These are phyloP conservation scores for Aspergillus latus DNA, from an alignment of 2,329 filamentous ascomycete species.

Conservation along the genomic window DNA sequence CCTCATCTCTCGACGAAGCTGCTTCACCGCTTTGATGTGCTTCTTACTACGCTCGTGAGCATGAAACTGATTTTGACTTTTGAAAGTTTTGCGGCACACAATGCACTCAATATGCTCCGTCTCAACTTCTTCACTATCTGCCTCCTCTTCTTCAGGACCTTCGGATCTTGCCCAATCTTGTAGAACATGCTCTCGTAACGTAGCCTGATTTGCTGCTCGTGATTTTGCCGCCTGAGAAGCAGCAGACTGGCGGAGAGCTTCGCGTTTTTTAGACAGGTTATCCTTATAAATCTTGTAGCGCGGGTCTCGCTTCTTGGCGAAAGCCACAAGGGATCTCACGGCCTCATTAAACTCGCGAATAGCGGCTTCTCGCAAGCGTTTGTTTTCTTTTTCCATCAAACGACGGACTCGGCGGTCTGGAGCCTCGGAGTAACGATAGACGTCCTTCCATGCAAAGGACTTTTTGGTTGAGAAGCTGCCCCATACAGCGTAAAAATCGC, in stretches of 20 bases:
- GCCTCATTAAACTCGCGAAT: conserved; percentile 89
- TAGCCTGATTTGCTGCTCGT: conserved; percentile 76
- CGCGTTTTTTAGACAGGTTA: conserved; percentile 77
- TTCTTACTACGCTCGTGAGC: conserved; percentile 97
- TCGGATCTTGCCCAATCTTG: conserved; percentile 73
- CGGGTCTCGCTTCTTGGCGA: conserved; percentile 88
- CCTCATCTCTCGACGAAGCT: conserved; percentile 78
- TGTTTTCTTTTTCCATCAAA: conserved; percentile 94
- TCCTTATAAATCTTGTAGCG: conserved; percentile 76
- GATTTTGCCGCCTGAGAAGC: conserved; percentile 81
- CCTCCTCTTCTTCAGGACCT: conserved; percentile 51
- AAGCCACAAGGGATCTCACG: conserved; percentile 79
- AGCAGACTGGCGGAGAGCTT: conserved; percentile 72
- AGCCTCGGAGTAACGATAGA: conserved; percentile 78
- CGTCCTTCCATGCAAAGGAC: conserved; percentile 85
- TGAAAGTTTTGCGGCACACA: conserved; percentile 67
- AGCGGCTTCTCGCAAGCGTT: conserved; percentile 75
- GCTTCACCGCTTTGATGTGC: conserved; percentile 80
- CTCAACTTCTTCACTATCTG: conserved; percentile 46
- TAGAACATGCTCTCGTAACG: conserved; percentile 61
- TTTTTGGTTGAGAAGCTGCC: conserved; percentile 79
- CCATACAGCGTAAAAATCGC: conserved; percentile 80
- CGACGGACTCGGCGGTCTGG: conserved; percentile 80
- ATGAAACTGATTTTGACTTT: conserved; percentile 89
- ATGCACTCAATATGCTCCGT: conserved; percentile 63